A percentile compares a stretch with the other conserved stretches of the same genome.
phyloP scores from a whole-genome alignment of 148 eudicot genomes.

The Heliamphora exappendiculata region DNA sequence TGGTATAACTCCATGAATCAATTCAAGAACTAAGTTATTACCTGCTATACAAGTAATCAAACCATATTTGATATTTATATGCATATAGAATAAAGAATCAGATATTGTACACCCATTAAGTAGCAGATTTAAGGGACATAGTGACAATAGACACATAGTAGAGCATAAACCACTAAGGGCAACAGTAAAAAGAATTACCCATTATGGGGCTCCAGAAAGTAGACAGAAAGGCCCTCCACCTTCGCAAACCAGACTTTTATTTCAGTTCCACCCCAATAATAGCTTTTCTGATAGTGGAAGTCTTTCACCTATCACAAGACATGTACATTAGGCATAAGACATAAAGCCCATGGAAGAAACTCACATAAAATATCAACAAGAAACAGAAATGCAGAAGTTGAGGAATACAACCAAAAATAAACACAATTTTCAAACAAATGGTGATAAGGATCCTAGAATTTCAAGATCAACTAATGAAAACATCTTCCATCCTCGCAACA shows the following conservation, averaged over 20 bases:
- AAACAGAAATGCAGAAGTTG: neutral
- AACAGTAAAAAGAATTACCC: slow-evolving; percentile 51
- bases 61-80: neutral
- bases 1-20: neutral
- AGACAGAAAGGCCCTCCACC: slow-evolving; percentile 90
- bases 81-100: neutral
- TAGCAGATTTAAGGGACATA: neutral
- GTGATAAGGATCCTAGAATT: neutral
- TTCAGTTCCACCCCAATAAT: slow-evolving; percentile 81
- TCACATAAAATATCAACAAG: neutral
- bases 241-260: slow-evolving; percentile 95
- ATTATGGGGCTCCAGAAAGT: slow-evolving; percentile 92
- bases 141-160: neutral
- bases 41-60: neutral
- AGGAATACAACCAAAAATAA: neutral
- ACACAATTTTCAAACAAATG: neutral
- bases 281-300: slow-evolving; percentile 68
- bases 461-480: neutral
- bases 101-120: neutral
- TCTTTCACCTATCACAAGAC: slow-evolving; percentile 65
- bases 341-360: neutral
- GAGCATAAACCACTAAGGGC: neutral
- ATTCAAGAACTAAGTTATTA: neutral
- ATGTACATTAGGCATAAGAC: neutral
- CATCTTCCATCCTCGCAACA: neutral